phyloP scores from a whole-genome alignment of 768 basidiomycete genomes.

The Cystobasidium ongulense region DNA sequence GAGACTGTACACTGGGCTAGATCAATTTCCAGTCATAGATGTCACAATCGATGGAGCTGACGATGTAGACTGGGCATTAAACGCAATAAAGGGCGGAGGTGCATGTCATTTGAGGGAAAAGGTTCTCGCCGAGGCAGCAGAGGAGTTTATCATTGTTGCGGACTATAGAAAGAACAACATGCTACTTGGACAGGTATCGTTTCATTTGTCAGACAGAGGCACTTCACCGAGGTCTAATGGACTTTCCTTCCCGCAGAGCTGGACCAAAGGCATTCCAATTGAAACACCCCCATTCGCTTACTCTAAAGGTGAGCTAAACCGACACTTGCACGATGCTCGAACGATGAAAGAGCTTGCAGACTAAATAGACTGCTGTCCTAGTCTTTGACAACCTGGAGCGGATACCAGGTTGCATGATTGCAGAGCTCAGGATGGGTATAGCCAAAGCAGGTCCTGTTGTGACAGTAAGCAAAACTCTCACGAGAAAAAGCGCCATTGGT shows the following conservation, averaged over 20 bases:
- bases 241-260: conserved; percentile 44
- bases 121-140: conserved; percentile 78
- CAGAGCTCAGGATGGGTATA: conserved; percentile 83
- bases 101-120: conserved; percentile 95
- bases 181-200: conserved; percentile 44
- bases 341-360: too few species aligned
- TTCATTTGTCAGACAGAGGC: conserved; percentile 38
- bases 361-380: background rate
- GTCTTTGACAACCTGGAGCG: conserved; percentile 56
- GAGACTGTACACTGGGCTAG: background rate
- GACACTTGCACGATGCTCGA: background rate
- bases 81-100: conserved; percentile 85
- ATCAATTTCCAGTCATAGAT: conserved; percentile 60
- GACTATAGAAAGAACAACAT: conserved; percentile 80
- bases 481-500: background rate
- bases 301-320: conserved; percentile 51
- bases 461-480: conserved; percentile 52
- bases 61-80: conserved; percentile 51
- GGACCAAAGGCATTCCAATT: conserved; percentile 83
- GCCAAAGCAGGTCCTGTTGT: conserved; percentile 86
- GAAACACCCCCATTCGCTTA: conserved; percentile 96
- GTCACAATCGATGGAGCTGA: conserved; percentile 67
- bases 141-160: conserved; percentile 83
- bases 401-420: conserved; percentile 47
- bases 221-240: background rate